A percentile compares a stretch with the other conserved stretches of the same genome.
phyloP scores from a whole-genome alignment of 2,329 filamentous ascomycete species.

The Hypoxylon sp. region DNA sequence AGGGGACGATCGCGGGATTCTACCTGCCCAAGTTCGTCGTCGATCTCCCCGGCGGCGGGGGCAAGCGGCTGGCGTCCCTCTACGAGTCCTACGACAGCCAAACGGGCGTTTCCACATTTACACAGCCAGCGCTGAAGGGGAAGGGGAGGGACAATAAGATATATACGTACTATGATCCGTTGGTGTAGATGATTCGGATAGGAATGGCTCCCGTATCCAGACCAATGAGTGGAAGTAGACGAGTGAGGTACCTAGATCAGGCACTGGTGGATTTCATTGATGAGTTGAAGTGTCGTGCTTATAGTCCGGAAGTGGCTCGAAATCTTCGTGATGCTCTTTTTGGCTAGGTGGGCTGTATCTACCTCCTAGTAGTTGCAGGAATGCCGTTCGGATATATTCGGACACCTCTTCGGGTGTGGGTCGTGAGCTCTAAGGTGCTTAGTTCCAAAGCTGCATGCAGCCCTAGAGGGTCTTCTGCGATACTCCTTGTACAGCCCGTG shows the following conservation, averaged over 20 bases:
- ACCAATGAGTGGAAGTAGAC: background rate
- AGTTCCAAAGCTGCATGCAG: too few relatives aligned
- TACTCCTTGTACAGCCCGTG: too few relatives aligned
- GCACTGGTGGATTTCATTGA: background rate
- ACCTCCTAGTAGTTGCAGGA: too few relatives aligned
- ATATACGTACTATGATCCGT: constrained; percentile 64
- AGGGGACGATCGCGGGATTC: constrained; percentile 68
- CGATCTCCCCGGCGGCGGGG: constrained; percentile 69
- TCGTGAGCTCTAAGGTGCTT: too few relatives aligned
- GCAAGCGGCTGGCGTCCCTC: constrained; percentile 66
- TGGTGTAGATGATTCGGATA: background rate
- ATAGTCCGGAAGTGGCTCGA: too few relatives aligned
- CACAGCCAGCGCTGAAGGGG: constrained; percentile 61
- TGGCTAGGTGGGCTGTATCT: too few relatives aligned
- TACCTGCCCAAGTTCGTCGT: constrained; percentile 69
- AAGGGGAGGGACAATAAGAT: constrained; percentile 54
- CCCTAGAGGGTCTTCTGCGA: too few relatives aligned
- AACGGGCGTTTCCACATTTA: constrained; percentile 63
- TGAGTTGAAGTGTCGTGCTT: background rate
- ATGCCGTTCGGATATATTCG: too few relatives aligned
- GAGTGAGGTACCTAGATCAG: too few relatives aligned
- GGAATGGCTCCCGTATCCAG: background rate
- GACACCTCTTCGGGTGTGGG: too few relatives aligned
- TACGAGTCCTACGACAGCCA: constrained; percentile 60
- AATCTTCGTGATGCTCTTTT: too few relatives aligned